Percentiles rank a stretch among this genome's conserved stretches.
Evolutionary conservation across 257 asterid genomes (phyloP).

Genomic region (Penstemon davidsonii): DNA sequence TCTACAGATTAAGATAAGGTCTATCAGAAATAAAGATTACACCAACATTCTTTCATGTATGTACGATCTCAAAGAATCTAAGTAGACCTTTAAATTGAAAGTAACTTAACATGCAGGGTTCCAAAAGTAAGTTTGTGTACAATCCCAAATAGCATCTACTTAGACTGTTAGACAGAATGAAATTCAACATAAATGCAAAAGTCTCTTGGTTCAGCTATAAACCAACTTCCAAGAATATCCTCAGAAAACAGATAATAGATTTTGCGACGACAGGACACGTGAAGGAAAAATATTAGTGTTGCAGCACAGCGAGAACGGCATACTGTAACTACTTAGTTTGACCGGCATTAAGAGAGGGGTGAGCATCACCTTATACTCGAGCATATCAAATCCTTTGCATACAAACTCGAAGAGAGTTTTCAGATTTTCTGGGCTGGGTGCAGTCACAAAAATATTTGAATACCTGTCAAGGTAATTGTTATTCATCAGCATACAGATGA

Average conservation of each 20-base stretch:
- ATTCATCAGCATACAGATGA: slow-evolving; percentile 9
- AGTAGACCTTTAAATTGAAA: neutral
- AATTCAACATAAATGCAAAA: neutral
- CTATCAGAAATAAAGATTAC: too few relatives aligned
- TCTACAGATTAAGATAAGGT: slow-evolving; percentile 27
- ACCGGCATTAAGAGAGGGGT: neutral
- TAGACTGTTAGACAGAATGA: too few relatives aligned
- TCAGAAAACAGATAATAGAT: neutral
- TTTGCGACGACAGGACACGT: too few relatives aligned
- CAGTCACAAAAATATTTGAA: slow-evolving; percentile 62
- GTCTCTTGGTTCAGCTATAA: neutral
- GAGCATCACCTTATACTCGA: slow-evolving; percentile 49
- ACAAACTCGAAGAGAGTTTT: slow-evolving; percentile 59
- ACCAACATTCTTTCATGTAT: neutral
- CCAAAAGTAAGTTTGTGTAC: too few relatives aligned
- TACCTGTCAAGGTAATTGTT: slow-evolving; percentile 39
- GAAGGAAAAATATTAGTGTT: neutral
- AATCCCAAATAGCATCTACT: too few relatives aligned
- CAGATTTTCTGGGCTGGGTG: slow-evolving; percentile 59
- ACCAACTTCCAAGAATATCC: neutral
- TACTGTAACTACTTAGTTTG: neutral
- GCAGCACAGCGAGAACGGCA: neutral
- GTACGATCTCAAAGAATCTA: neutral
- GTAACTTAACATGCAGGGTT: neutral
- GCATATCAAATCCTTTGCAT: slow-evolving; percentile 52